Evolutionary conservation across 768 basidiomycete species (phyloP), one percentile per base, ranked within the genome.

Genomic region (Mycena pura): DNA sequence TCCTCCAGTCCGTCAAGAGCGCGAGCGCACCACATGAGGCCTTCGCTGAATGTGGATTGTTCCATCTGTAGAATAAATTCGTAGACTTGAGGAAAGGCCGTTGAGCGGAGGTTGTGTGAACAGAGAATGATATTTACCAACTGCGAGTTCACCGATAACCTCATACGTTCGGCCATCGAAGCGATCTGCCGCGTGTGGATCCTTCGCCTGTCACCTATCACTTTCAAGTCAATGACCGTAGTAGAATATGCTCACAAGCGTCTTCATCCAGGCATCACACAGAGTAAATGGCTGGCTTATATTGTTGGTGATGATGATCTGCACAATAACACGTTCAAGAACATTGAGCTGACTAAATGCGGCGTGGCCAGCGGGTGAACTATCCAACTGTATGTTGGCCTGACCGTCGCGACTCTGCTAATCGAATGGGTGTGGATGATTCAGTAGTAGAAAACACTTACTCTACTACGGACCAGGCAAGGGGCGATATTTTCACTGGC

Each of bases 11-110:
- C 52, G 3, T 53, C 5, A 10, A 53, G 52, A 15, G 39, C 11
- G 19, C 14, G 39, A 3, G 52, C 5, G 29, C 40, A 53, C 5
- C 10, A n/a, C 19, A 43, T 43, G 29, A 53, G 52, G 17, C n/a
- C 27, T 15, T 41, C 22, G 3, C 39, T 40, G 14, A 53, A 53
- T 21, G 52, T 41, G 14, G 52, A 53, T 2, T 15, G 19, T 32
- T 41, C 40, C 52, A 53, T 53, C 17, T 53, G 52, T 19, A 14
- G 2, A 5, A 53, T 19, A 15, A 53, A 53, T 32, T 53, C 52
- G 17, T 53, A 17, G 5, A 53, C 52, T 53, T 53, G 28, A n/a
- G n/a, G n/a, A n/a, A 19, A 5, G 5, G 15, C 6, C 13, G 15
- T 47, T 31, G 28, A 27, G 44, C 28, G 19, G 15, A 25, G 45